Base-by-base conservation (phyloP, 2,329 filamentous ascomycete genomes). In the Piedraia hortae region DNA sequence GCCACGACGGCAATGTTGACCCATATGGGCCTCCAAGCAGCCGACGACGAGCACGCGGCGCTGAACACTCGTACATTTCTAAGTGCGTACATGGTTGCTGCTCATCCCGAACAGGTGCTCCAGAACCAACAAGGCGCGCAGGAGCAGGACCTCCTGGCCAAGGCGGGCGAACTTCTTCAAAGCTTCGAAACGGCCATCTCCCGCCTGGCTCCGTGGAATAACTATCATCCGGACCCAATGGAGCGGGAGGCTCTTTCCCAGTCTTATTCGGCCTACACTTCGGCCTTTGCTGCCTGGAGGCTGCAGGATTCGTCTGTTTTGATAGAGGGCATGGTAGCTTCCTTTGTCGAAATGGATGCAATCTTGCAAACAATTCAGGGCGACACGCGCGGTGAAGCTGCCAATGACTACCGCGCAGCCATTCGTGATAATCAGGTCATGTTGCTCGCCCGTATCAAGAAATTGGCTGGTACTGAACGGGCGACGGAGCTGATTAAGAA, bases 291-390 rank as follows among this genome's bases (percentile, higher is more conserved):
- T 28, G 65, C 71, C 3, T 85, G 74, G 74, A 77, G 80, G 44
- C 67, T 73, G 2, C 61, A 72, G 23, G 74, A 82, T 39, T 74
- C 71, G 0, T 66, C 66, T 24, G 66, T 72, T 0, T 51, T 85
- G 4, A 63, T 82, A 23, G 70, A 80, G 34, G 68, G 75, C 24
- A 80, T 85, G 73, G 56, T 82, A n/a, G 59, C 74, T 36, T 72
- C 77, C 31, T 80, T 82, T 42, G 71, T 80, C 10, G 73, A 78
- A 38, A 57, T 85, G 2, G 74, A 85, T 36, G 68, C 68, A 16
- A 82, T 82, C 21, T 72, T 72, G 54, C 70, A 78, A 38, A 73
- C 69, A 3, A 71, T 85, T 39, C 78, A 77, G 41, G 66, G 77
- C 34, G 66, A 67, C 23, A 72, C 64, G 0, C 65, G 73, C 21